Conservation (phyloP, 495 filamentous ascomycete species). For the Penicillium ochrochloron region DNA sequence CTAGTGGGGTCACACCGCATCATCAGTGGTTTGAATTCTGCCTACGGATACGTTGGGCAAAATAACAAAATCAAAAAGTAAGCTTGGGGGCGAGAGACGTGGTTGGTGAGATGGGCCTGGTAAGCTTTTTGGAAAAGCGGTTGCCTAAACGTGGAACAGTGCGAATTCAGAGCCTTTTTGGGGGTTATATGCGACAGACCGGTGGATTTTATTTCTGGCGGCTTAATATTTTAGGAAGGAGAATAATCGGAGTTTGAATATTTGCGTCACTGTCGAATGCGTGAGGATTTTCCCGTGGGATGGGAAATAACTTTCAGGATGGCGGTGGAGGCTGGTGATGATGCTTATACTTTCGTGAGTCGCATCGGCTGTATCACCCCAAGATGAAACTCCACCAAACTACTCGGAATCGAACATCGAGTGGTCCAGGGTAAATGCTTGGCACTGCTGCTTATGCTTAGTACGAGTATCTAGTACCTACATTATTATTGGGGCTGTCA, state of each 20-base stretch:
- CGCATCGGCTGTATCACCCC: not conserved
- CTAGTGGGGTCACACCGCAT: not conserved
- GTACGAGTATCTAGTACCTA: not conserved
- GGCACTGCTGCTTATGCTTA: not conserved
- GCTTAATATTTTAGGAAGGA: not conserved
- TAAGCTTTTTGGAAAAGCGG: conserved; percentile 9
- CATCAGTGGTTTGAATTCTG: not conserved
- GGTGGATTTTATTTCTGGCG: not conserved
- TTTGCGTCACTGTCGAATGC: not conserved
- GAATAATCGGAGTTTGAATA: no score
- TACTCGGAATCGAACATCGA: not conserved
- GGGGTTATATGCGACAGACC: no score
- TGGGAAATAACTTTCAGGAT: not conserved
- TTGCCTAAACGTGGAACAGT: conserved; percentile 12
- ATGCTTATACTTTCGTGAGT: conserved; percentile 1
- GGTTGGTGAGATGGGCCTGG: conserved; percentile 6
- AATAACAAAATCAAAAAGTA: no score
- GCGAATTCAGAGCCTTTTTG: not conserved
- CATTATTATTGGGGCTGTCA: no score
- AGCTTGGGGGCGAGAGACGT: not conserved
- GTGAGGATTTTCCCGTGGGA: not conserved
- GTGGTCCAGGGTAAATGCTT: not conserved
- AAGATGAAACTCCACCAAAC: not conserved
- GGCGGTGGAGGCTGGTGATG: not conserved
- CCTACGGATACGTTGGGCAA: not conserved